Evolutionary conservation across 2,329 filamentous ascomycete species (phyloP).

Genomic region (Aspergillus fumigatus): DNA sequence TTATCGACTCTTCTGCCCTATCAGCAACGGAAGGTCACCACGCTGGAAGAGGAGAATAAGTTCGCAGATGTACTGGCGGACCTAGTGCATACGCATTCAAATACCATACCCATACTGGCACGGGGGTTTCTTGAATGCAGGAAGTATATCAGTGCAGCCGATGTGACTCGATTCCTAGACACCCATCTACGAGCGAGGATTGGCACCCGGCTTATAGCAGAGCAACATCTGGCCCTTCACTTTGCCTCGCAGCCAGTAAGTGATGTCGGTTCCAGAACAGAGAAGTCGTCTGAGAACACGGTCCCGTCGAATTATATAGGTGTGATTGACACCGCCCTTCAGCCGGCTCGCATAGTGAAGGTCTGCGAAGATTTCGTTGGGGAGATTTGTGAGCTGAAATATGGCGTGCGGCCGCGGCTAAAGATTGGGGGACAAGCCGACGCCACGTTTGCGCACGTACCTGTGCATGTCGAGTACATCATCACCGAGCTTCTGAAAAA

Average conservation of each 20-base stretch:
- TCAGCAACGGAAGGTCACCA: slow-evolving; percentile 66
- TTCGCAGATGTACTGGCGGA: slow-evolving; percentile 94
- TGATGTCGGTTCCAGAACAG: slow-evolving; percentile 38
- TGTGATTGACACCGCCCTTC: slow-evolving; percentile 86
- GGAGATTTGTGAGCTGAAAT: slow-evolving; percentile 94
- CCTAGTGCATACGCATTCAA: slow-evolving; percentile 88
- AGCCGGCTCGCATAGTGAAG: slow-evolving; percentile 75
- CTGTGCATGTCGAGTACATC: slow-evolving; percentile 96
- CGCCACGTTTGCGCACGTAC: slow-evolving; percentile 88
- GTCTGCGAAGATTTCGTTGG: slow-evolving; percentile 85
- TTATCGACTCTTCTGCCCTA: slow-evolving; percentile 87
- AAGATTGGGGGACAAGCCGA: slow-evolving; percentile 79
- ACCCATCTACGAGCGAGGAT: slow-evolving; percentile 91
- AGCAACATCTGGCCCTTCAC: slow-evolving; percentile 94
- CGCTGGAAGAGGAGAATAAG: slow-evolving; percentile 77
- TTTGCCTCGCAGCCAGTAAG: slow-evolving; percentile 68
- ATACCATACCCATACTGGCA: slow-evolving; percentile 90
- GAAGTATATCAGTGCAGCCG: slow-evolving; percentile 75
- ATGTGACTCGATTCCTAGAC: slow-evolving; percentile 90
- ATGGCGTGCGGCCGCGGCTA: slow-evolving; percentile 78
- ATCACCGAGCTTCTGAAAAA: slow-evolving; percentile 96
- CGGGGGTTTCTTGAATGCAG: slow-evolving; percentile 89
- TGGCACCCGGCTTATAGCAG: slow-evolving; percentile 86
- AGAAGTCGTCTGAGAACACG: slow-evolving; percentile 16
- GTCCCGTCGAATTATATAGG: slow-evolving; percentile 68